Conservation (phyloP, 257 asterid genomes). For the Fraxinus anomala region DNA sequence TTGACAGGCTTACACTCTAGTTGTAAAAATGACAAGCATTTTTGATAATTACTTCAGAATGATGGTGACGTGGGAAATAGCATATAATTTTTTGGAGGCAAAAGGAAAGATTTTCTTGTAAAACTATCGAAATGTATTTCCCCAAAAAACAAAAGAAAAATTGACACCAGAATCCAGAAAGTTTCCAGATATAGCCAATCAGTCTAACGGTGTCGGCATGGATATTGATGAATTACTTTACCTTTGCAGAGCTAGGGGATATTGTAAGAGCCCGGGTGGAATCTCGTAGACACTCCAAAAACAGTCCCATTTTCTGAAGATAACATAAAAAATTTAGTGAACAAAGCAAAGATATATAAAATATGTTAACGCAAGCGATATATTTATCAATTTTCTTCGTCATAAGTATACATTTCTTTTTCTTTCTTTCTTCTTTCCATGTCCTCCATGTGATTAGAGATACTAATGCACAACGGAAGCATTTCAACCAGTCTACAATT, state of each 20-base stretch:
- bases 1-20: neutral
- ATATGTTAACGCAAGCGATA: constrained; percentile 5
- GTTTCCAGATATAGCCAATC: constrained; percentile 19
- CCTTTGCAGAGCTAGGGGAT: constrained; percentile 79
- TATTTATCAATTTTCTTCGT: neutral
- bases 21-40: neutral
- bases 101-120: constrained; percentile 11
- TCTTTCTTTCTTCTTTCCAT: constrained; percentile 6
- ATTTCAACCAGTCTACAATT: neutral
- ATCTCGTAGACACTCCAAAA: constrained; percentile 71
- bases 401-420: neutral
- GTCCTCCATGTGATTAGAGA: neutral
- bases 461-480: neutral
- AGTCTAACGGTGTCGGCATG: constrained; percentile 1
- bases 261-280: constrained; percentile 62
- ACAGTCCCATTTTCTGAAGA: constrained; percentile 76
- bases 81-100: neutral
- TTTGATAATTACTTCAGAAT: constrained; percentile 10
- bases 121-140: constrained; percentile 8
- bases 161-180: neutral
- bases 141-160: neutral
- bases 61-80: neutral
- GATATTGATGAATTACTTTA: constrained; percentile 27
- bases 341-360: constrained; percentile 8
- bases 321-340: constrained; percentile 14